These are phyloP conservation scores for Aspergillus sclerotialis DNA, from an alignment of 2,329 filamentous ascomycete species.

Conservation along the genomic window DNA sequence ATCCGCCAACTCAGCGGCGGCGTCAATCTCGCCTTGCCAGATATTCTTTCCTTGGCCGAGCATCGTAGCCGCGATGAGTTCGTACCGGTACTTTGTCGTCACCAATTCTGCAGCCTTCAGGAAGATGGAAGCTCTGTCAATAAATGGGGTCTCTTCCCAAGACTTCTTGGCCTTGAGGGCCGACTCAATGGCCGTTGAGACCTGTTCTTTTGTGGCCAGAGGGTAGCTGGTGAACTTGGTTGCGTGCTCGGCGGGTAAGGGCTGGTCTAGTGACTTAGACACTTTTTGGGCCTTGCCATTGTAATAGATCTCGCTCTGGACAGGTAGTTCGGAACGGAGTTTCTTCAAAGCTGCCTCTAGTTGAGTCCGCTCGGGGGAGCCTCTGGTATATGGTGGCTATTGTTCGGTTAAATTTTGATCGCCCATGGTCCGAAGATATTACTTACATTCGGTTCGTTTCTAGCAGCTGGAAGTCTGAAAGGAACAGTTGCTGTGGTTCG, in stretches of 20 bases:
- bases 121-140: conserved; percentile 83
- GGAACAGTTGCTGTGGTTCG: conserved; percentile 21
- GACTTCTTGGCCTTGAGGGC: conserved; percentile 72
- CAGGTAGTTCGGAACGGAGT: conserved; percentile 26
- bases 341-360: conserved; percentile 23
- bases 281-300: conserved; percentile 20
- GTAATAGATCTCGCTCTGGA: conserved; percentile 23
- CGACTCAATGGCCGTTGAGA: conserved; percentile 69
- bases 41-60: conserved; percentile 94
- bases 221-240: conserved; percentile 73
- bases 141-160: conserved; percentile 81
- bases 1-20: conserved; percentile 81
- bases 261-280: conserved; percentile 18
- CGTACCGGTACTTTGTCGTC: conserved; percentile 83
- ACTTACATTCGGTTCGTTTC: conserved; percentile 31
- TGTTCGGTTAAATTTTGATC: neutral
- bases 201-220: conserved; percentile 66
- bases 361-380: conserved; percentile 28
- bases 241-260: conserved; percentile 22
- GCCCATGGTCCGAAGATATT: too few species aligned
- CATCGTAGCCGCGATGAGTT: conserved; percentile 91
- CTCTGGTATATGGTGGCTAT: conserved; percentile 18
- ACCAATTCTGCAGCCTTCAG: conserved; percentile 89
- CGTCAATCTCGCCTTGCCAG: conserved; percentile 94
- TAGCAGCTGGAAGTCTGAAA: conserved; percentile 23